Base-by-base conservation (phyloP, 768 basidiomycete genomes). In the Sporobolomyces pararoseus region DNA sequence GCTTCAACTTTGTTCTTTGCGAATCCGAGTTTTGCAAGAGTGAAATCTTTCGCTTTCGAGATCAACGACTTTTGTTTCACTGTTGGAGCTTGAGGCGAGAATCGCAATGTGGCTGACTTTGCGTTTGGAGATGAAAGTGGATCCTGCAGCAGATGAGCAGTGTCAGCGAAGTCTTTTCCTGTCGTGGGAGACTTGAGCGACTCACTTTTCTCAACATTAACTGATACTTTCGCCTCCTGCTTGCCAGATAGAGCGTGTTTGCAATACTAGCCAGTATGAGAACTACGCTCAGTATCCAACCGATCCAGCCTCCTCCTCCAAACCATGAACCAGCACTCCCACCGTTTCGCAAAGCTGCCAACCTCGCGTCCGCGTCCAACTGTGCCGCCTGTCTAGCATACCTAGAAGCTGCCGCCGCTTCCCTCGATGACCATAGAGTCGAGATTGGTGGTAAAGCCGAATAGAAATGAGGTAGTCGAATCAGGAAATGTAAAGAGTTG, bases 91-190 rank as follows among this genome's bases (percentile, higher is more conserved):
- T 42, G 34, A 21, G 70, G 60, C 4, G 68, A 31, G 67, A 70
- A 70, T 59, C 68, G 53, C 39, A 75, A 46, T 13, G 12, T 63
- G 4, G 64, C 32, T 4, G 72, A n/a, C 13, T 58, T 62, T 0
- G 75, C 71, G 42, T 75, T 73, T 0, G 75, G 75, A 7, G 69
- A 71, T 3, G 68, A 57, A 9, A 73, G 44, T 2, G 75, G 69
- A 53, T 73, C 72, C 75, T 75, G 66, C 10, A 14, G 4, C 21
- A 10, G 3, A 7, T 2, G 46, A 47, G 6, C 10, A 7, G 21
- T 7, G 21, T 13, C 46, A 47, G 21, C 21, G 34, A n/a, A 58
- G 42, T 42, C 57, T 12, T 35, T 27, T 34, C 35, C 2, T 23
- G 5, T 23, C 14, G 54, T 21, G 27, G 7, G 58, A 60, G 58